Percentiles rank a stretch among this genome's conserved stretches.
Evolutionary conservation across 1,284 basidiomycete genomes (phyloP).

Genomic region (Schizophyllum amplum): DNA sequence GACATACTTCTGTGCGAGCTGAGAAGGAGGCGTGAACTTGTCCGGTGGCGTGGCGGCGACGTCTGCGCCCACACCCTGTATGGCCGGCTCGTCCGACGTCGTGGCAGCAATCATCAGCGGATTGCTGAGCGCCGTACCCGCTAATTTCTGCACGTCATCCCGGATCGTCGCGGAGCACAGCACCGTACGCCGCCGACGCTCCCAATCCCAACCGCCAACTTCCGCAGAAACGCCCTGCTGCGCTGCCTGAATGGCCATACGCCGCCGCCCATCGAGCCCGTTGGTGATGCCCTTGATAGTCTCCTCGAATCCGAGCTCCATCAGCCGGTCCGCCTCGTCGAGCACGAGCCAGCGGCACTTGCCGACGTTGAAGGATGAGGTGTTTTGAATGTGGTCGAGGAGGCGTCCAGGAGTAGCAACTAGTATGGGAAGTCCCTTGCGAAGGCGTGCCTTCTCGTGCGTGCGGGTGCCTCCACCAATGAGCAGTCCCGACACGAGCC

Average conservation of each 20-base stretch:
- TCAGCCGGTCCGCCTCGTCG: conserved; percentile 95
- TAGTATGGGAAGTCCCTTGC: conserved; percentile 72
- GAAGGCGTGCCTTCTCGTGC: conserved; percentile 57
- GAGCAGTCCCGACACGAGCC: conserved; percentile 90
- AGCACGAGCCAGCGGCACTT: conserved; percentile 95
- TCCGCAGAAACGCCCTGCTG: conserved; percentile 63
- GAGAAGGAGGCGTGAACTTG: conserved; percentile 85
- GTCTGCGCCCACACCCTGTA: not conserved
- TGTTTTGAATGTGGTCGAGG: conserved; percentile 92
- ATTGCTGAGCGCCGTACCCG: conserved; percentile 70
- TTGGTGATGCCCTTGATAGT: conserved; percentile 86
- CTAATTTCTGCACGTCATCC: conserved; percentile 91
- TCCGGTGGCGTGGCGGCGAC: not conserved
- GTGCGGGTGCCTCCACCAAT: conserved; percentile 74
- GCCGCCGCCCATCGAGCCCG: conserved; percentile 73
- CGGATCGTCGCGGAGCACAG: conserved; percentile 96
- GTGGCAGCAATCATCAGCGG: conserved; percentile 71
- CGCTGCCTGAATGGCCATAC: conserved; percentile 66
- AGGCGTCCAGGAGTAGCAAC: conserved; percentile 96
- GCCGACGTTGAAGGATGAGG: conserved; percentile 83
- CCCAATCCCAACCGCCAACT: conserved; percentile 86
- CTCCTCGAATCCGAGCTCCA: conserved; percentile 95
- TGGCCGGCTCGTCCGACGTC: conserved; percentile 32
- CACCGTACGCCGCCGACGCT: conserved; percentile 67
- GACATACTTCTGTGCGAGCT: conserved; percentile 91